Conservation (phyloP, 1,139 yeast species). For the Taiozyma sp. region DNA sequence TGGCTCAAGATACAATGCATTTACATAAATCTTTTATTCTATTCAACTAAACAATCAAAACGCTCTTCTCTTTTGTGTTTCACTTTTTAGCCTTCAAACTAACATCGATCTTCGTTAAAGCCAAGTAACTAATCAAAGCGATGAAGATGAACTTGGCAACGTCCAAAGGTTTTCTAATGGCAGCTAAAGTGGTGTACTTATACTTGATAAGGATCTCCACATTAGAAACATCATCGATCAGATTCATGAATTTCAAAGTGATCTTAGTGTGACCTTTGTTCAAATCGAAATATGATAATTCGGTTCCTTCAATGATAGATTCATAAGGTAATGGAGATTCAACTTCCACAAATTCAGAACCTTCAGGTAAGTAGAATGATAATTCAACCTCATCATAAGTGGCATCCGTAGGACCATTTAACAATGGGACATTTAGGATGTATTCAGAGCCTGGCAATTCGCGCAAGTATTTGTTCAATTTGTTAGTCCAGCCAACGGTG, state of each 20-base stretch:
- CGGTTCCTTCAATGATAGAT: conserved; percentile 34
- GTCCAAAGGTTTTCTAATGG: conserved; percentile 59
- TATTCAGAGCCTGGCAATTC: conserved; percentile 44
- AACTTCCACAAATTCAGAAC: conserved; percentile 59
- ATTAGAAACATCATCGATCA: conserved; percentile 64
- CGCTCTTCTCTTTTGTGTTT: not conserved
- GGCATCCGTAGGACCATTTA: conserved; percentile 67
- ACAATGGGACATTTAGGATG: conserved; percentile 60
- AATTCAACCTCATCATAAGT: conserved; percentile 60
- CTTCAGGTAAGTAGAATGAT: conserved; percentile 80
- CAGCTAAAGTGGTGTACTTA: conserved; percentile 46
- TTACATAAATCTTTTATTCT: not conserved
- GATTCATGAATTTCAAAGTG: conserved; percentile 52
- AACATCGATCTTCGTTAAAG: conserved; percentile 20
- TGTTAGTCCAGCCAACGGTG: conserved; percentile 86
- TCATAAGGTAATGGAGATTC: conserved; percentile 49
- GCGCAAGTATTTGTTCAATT: conserved; percentile 48
- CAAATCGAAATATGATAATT: conserved; percentile 71
- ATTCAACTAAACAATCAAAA: not conserved
- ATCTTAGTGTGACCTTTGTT: conserved; percentile 74
- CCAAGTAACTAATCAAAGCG: conserved; percentile 46
- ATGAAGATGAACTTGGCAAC: conserved; percentile 56
- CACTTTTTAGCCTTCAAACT: conserved; percentile 21
- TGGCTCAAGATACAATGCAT: not conserved
- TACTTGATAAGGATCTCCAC: conserved; percentile 59